Evolutionary conservation across 805 yeast species (phyloP).

Genomic region (Candida rishiriensis): DNA sequence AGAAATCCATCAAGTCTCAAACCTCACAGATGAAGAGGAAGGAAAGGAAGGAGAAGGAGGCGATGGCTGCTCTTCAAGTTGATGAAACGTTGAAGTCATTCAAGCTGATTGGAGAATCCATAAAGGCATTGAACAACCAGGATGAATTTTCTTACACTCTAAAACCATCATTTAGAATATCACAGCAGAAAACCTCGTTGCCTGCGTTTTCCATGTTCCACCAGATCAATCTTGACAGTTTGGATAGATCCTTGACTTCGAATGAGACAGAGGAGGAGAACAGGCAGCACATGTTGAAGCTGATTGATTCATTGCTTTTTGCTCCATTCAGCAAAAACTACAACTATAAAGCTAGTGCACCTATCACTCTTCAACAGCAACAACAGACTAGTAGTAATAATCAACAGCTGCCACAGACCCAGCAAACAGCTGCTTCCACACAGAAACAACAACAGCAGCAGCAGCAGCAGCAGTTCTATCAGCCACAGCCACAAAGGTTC

Average conservation of each 20-base stretch:
- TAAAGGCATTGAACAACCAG: slow-evolving; percentile 21
- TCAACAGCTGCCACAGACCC: slow-evolving; percentile 3
- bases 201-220: slow-evolving; percentile 21
- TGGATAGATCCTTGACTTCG: slow-evolving; percentile 10
- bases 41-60: slow-evolving; percentile 25
- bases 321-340: slow-evolving; percentile 31
- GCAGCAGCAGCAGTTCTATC: slow-evolving; percentile 28
- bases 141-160: slow-evolving; percentile 23
- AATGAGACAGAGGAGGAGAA: slow-evolving; percentile 10
- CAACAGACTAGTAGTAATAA: slow-evolving; percentile 2
- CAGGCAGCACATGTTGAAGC: slow-evolving; percentile 20
- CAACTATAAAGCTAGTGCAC: slow-evolving; percentile 19
- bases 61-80: slow-evolving; percentile 10
- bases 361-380: slow-evolving; percentile 4
- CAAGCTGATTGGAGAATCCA: slow-evolving; percentile 23
- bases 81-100: slow-evolving; percentile 23
- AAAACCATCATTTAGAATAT: slow-evolving; percentile 19
- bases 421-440: neutral
- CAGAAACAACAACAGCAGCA: slow-evolving; percentile 24
- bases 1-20: slow-evolving; percentile 14
- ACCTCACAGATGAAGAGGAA: slow-evolving; percentile 19
- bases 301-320: slow-evolving; percentile 30
- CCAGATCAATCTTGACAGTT: slow-evolving; percentile 12
- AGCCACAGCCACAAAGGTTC: slow-evolving; percentile 26
- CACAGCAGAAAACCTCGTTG: slow-evolving; percentile 4